Percentiles rank a stretch among this genome's conserved stretches.
phyloP scores from a whole-genome alignment of 208 protist genomes.

The Herpetomonas samuelpessoai region DNA sequence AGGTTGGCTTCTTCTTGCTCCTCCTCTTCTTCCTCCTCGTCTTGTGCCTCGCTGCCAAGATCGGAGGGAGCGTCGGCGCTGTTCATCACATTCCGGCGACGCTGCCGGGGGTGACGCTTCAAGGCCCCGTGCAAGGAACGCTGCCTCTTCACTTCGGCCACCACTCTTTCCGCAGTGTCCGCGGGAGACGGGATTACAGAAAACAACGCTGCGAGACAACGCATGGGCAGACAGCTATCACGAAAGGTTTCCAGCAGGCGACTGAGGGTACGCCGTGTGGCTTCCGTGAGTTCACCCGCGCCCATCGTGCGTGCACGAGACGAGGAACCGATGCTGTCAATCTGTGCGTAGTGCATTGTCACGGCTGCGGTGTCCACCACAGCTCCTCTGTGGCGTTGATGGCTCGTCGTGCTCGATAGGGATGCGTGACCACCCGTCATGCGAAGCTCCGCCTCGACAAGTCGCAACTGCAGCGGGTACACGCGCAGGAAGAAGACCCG shows the following conservation, averaged over 20 bases:
- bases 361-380: too few relatives aligned
- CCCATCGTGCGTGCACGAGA: not conserved
- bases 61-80: too few relatives aligned
- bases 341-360: not conserved
- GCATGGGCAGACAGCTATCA: not conserved
- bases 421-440: not conserved
- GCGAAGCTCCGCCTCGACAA: not conserved
- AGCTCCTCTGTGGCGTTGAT: conserved; percentile 7
- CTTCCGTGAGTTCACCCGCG: not conserved
- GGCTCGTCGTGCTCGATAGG: not conserved
- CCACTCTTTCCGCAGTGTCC: not conserved
- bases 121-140: too few relatives aligned
- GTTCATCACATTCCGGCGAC: not conserved
- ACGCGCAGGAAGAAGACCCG: not conserved
- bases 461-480: not conserved
- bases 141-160: too few relatives aligned
- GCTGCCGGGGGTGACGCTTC: too few relatives aligned
- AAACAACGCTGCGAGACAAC: not conserved
- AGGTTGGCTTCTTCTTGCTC: not conserved
- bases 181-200: not conserved
- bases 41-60: too few relatives aligned
- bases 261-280: not conserved
- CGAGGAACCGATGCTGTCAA: not conserved
- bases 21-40: too few relatives aligned
- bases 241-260: not conserved